phyloP scores from a whole-genome alignment of 441 rosid species.

The Oxalis stricta region DNA sequence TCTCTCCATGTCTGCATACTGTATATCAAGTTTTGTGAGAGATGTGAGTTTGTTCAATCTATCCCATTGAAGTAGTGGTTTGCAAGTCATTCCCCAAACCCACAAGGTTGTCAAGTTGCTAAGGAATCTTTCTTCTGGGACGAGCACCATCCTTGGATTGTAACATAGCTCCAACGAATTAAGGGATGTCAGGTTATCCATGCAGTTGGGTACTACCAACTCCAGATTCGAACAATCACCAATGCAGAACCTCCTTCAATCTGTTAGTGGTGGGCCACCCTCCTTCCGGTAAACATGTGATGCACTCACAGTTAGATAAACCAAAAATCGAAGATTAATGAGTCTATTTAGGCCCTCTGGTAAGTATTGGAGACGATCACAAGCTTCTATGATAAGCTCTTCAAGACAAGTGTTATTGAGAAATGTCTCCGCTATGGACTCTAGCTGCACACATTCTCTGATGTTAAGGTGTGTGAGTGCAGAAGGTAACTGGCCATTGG shows the following conservation, averaged over 20 bases:
- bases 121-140: neutral
- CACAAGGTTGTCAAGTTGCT: neutral
- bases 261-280: neutral
- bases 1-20: neutral
- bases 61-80: slow-evolving; percentile 5
- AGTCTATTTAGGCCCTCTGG: neutral
- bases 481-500: neutral
- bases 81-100: neutral
- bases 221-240: neutral
- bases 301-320: neutral
- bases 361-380: neutral
- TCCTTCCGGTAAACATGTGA: neutral
- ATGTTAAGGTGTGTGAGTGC: neutral
- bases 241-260: neutral
- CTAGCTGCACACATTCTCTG: neutral
- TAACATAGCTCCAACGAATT: neutral
- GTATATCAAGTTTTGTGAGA: neutral
- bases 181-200: slow-evolving; percentile 1
- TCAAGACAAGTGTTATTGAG: neutral
- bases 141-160: neutral
- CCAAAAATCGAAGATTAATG: neutral
- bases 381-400: neutral
- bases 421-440: neutral
- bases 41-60: slow-evolving; percentile 6
- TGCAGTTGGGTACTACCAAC: neutral